Base-by-base conservation (phyloP, 495 filamentous ascomycete species). In the Pyrenula massariospora region DNA sequence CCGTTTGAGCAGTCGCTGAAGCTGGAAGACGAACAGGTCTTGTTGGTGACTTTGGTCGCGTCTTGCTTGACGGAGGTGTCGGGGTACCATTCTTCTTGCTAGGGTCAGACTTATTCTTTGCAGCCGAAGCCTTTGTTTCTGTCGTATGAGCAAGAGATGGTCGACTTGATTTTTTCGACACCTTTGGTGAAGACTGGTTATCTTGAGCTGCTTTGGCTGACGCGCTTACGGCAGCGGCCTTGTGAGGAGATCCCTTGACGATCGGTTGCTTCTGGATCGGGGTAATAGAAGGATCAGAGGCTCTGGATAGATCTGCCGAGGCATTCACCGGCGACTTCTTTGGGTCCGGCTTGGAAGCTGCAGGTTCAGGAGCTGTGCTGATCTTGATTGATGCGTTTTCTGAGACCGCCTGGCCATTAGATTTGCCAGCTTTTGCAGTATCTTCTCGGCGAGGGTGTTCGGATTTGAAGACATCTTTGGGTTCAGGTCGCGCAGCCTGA, bases 11-110 rank as follows among this genome's bases (percentile, higher is more conserved):
- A 1, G 81, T 82, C 52, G 84, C 67, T 23, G 85, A 79, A 50
- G 76, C 63, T 24, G 85, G 80, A 25, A 85, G 71, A 55, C 80
- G 81, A 60, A 80, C 70, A 15, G 85, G 78, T 52, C 76, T 77
- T 5, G 84, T 85, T 1, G 85, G 84, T 19, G 86, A 88, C 59
- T 78, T 85, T 15, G 79, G 66, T 61, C 76, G 78, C 21, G 83
- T 75, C 62, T 86, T 88, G 25, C 69, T 63, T 12, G 61, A 48
- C 63, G 55, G 49, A 3, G 51, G 52, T 1, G 59, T 48, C 23
- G 52, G 52, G 12, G 62, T 54, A 2, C 68, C 53, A 23, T 68
- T 36, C 58, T 69, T 56, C 54, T 54, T 72, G 15, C 61, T 50
- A 25, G 53, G 25, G 15, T 72, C 71, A 5, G 66, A 64, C 15